Percentiles rank a stretch among this genome's conserved stretches.
Evolutionary conservation across 139 green algal genomes (phyloP).

Genomic region (Choricystis sp.): DNA sequence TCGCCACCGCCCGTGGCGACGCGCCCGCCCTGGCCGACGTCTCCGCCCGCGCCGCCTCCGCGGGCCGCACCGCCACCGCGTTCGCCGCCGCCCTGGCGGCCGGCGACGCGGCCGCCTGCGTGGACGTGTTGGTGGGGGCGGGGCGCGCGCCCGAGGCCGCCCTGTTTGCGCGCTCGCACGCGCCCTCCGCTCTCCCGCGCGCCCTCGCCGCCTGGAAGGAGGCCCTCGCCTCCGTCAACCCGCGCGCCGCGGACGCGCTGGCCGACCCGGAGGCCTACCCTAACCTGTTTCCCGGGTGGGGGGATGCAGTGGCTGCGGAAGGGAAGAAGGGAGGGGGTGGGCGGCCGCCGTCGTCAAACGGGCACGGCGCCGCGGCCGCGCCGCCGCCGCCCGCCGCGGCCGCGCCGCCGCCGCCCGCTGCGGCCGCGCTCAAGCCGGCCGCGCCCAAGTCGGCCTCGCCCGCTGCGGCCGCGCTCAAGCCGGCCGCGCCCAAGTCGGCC

Average conservation of each 20-base stretch:
- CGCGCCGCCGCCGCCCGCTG: too few species aligned
- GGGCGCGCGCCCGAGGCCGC: slow-evolving; percentile 83
- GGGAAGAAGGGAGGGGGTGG: slow-evolving; percentile 3
- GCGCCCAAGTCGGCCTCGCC: neutral
- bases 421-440: neutral
- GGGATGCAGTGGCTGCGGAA: slow-evolving; percentile 60
- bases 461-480: neutral
- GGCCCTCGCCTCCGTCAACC: slow-evolving; percentile 84
- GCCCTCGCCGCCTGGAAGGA: slow-evolving; percentile 68
- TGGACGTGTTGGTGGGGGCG: slow-evolving; percentile 51
- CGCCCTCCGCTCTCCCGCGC: slow-evolving; percentile 51
- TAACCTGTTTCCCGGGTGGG: slow-evolving; percentile 89
- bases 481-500: neutral
- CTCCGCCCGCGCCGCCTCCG: slow-evolving; percentile 9
- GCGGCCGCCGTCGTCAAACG: neutral
- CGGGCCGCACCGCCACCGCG: slow-evolving; percentile 26
- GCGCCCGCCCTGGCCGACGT: slow-evolving; percentile 19
- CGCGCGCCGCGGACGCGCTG: slow-evolving; percentile 86
- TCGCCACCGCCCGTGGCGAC: slow-evolving; percentile 31
- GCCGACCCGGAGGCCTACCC: slow-evolving; percentile 87
- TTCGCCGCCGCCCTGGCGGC: slow-evolving; percentile 71
- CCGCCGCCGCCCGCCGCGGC: too few species aligned
- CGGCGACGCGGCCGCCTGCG: slow-evolving; percentile 52
- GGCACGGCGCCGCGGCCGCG: too few species aligned
- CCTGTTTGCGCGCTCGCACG: slow-evolving; percentile 89